Base-by-base conservation (phyloP, 768 basidiomycete genomes). In the Xerocomellus dryophilus region DNA sequence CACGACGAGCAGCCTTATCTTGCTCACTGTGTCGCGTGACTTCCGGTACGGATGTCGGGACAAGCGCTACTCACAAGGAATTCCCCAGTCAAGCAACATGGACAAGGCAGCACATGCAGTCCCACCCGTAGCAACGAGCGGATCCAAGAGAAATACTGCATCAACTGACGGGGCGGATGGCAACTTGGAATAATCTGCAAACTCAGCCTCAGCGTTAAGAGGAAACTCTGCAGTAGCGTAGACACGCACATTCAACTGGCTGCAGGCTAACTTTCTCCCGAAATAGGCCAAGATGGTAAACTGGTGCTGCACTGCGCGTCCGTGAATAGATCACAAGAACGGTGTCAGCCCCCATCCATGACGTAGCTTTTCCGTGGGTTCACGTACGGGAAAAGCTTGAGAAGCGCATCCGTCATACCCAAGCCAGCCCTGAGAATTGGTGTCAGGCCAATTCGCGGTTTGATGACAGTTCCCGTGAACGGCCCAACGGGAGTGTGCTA, bases 391-490 rank as follows among this genome's bases (percentile, higher is more conserved):
- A 95, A 96, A 47, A 95, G 76, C 49, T 81, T 82, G 56, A 95
- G 73, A 73, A 97, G 71, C 20, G 90, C 91, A 61, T 96, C 92
- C 1, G 88, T 82, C 93, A 98, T 95, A 17, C 93, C 93, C 58
- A 95, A 74, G 6, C 96, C 96, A 29, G 96, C 96, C 36, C 96
- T 84, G 51, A 98, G 76, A 62, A 98, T 92, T 38, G 96, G 96
- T 3, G 91, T 86, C 50, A 98, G 72, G 5, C 92, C 96, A 49
- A 98, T 81, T 43, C 82, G 79, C 8, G 87, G 81, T 61, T 86
- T 88, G 69, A 98, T 80, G 23, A 67, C 71, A 5, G 83, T 82
- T 21, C 95, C 96, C 17, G 77, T 86, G 73, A 93, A 98, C 3
- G 82, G 69, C 2, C 81, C 85, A 15, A 98, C 76, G 2, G 96